phyloP scores from a whole-genome alignment of 2,329 filamentous ascomycete genomes.

The Fusarium odoratissimum region DNA sequence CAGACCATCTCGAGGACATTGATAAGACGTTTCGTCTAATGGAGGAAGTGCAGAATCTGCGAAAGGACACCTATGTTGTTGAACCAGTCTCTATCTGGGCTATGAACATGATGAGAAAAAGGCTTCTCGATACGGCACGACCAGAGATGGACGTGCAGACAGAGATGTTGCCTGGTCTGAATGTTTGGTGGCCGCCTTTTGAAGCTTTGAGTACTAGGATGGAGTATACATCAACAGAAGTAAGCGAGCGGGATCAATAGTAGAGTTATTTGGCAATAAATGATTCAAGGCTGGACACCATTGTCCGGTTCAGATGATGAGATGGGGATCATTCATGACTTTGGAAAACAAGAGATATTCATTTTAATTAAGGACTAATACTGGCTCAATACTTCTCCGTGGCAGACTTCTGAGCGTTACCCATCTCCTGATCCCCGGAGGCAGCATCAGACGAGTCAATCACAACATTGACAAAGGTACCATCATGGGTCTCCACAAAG shows the following conservation, averaged over 20 bases:
- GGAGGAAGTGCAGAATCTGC: not conserved
- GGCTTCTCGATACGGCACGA: not conserved
- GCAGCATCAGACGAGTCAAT: not conserved
- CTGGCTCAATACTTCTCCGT: not conserved
- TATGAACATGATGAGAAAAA: not conserved
- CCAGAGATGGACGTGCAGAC: accelerated
- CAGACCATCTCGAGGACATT: not conserved
- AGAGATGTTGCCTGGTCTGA: not conserved
- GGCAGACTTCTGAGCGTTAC: accelerated
- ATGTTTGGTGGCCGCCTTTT: not conserved
- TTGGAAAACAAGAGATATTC: accelerated
- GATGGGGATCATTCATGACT: too few relatives aligned
- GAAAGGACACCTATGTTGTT: not conserved
- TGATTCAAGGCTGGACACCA: accelerated
- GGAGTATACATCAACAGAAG: not conserved
- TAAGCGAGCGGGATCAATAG: not conserved
- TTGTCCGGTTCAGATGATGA: accelerated
- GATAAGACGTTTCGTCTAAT: not conserved
- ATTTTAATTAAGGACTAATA: accelerated
- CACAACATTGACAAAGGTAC: not conserved
- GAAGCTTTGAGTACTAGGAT: not conserved
- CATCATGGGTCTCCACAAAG: not conserved
- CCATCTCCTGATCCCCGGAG: not conserved
- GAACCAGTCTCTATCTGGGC: not conserved
- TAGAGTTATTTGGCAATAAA: accelerated